Evolutionary conservation across 2,329 filamentous ascomycete species (phyloP).

Genomic region (Paraphaeosphaeria minitans): DNA sequence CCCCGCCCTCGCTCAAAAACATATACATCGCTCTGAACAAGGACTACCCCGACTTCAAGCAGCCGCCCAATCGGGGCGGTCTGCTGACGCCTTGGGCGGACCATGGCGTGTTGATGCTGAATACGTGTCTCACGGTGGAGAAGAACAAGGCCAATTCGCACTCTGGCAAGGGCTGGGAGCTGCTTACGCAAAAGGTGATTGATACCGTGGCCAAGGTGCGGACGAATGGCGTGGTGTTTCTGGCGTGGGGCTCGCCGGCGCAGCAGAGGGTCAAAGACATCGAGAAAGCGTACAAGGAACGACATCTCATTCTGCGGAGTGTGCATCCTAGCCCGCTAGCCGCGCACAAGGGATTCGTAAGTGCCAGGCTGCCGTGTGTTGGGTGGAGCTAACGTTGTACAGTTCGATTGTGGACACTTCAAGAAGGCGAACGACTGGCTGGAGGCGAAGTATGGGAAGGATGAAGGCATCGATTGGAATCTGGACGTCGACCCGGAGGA

Average conservation of each 20-base stretch:
- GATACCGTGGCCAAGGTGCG: conserved; percentile 81
- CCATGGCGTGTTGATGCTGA: conserved; percentile 88
- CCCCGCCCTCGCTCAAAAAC: conserved; percentile 88
- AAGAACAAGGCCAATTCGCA: conserved; percentile 88
- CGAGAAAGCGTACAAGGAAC: conserved; percentile 70
- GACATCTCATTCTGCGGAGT: conserved; percentile 81
- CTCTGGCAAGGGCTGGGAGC: conserved; percentile 86
- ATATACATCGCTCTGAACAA: conserved; percentile 89
- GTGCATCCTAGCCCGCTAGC: conserved; percentile 95
- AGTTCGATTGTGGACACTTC: conserved; percentile 82
- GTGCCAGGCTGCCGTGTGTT: conserved; percentile 30
- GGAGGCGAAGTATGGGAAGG: conserved; percentile 74
- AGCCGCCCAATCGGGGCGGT: conserved; percentile 78
- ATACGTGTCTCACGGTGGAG: conserved; percentile 92
- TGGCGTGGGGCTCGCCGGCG: conserved; percentile 91
- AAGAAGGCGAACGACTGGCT: conserved; percentile 86
- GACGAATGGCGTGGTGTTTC: conserved; percentile 83
- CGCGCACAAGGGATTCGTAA: conserved; percentile 76
- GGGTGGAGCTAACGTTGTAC: conserved; percentile 41
- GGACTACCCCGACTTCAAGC: conserved; percentile 80
- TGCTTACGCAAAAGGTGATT: conserved; percentile 88
- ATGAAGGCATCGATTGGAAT: conserved; percentile 85
- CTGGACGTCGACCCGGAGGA: conserved; percentile 56
- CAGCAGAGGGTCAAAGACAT: conserved; percentile 78
- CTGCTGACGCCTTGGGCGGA: conserved; percentile 93